phyloP scores from a whole-genome alignment of 352 stramenopile species.

The Phytophthora sojae region DNA sequence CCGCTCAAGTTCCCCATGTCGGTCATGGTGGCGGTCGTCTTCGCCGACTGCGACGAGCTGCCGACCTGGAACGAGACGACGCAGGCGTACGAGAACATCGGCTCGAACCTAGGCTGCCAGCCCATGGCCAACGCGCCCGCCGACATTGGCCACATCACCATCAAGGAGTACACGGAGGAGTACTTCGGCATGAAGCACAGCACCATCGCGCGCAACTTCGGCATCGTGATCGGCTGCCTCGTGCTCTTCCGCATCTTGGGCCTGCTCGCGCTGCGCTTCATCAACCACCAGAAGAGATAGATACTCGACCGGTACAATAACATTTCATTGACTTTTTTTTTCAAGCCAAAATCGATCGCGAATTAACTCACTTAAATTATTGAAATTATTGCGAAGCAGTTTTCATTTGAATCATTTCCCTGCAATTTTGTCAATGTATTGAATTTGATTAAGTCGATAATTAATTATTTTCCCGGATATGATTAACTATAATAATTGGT shows the following conservation, averaged over 20 bases:
- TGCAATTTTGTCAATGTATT: too few species aligned
- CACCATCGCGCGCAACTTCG: slow-evolving; percentile 37
- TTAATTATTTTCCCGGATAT: too few species aligned
- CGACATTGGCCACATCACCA: slow-evolving; percentile 23
- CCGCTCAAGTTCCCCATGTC: slow-evolving; percentile 26
- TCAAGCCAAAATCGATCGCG: too few species aligned
- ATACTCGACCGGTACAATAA: not conserved
- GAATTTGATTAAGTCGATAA: too few species aligned
- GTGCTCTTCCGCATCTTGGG: slow-evolving; percentile 44
- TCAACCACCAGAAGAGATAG: slow-evolving; percentile 45
- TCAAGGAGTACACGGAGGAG: slow-evolving; percentile 36
- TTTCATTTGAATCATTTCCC: too few species aligned
- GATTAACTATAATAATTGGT: too few species aligned
- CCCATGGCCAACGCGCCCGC: slow-evolving; percentile 19
- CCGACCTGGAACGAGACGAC: slow-evolving; percentile 31
- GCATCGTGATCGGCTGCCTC: slow-evolving; percentile 29
- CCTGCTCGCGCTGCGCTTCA: slow-evolving; percentile 31
- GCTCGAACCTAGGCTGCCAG: slow-evolving; percentile 34
- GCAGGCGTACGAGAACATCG: slow-evolving; percentile 15
- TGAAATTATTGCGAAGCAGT: too few species aligned
- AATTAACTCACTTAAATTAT: too few species aligned
- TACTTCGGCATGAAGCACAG: slow-evolving; percentile 30
- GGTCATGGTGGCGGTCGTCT: slow-evolving; percentile 26
- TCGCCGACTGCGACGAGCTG: slow-evolving; percentile 36
- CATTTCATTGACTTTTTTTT: not conserved